These are phyloP conservation scores for Grosmannia penicillata DNA, from an alignment of 2,329 filamentous ascomycete species.

Conservation along the genomic window DNA sequence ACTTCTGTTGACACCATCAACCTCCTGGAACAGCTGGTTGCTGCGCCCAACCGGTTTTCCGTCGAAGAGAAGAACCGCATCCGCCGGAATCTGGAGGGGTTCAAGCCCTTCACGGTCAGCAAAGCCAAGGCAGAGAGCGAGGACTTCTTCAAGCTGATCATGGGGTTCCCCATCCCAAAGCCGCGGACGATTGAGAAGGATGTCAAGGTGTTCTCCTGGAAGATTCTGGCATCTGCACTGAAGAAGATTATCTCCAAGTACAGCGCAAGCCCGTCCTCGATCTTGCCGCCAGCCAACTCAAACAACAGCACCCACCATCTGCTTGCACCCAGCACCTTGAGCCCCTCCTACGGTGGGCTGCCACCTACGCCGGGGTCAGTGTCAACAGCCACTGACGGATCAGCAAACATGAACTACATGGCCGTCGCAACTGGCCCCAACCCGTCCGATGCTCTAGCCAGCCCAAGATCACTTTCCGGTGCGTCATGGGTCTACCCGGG, in stretches of 20 bases:
- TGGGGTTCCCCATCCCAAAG: slow-evolving; percentile 91
- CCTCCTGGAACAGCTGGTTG: slow-evolving; percentile 82
- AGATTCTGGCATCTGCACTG: slow-evolving; percentile 68
- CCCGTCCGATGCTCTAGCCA: slow-evolving; percentile 35
- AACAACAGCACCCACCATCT: slow-evolving; percentile 20
- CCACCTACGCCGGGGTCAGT: slow-evolving; percentile 29
- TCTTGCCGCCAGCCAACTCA: slow-evolving; percentile 15
- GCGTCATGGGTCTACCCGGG: slow-evolving; percentile 25
- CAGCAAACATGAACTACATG: slow-evolving; percentile 23
- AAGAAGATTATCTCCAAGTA: slow-evolving; percentile 99
- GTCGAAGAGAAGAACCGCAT: slow-evolving; percentile 99
- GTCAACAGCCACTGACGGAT: slow-evolving; percentile 20
- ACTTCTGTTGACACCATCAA: slow-evolving; percentile 96
- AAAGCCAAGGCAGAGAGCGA: slow-evolving; percentile 87
- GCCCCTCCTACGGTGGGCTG: slow-evolving; percentile 25
- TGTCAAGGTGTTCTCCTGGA: slow-evolving; percentile 97
- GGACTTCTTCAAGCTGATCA: slow-evolving; percentile 97
- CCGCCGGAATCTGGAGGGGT: slow-evolving; percentile 85
- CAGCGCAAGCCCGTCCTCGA: slow-evolving; percentile 32
- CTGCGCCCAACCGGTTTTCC: slow-evolving; percentile 60
- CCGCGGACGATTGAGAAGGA: slow-evolving; percentile 98
- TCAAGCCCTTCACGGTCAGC: slow-evolving; percentile 81
- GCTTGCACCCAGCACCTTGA: slow-evolving; percentile 22
- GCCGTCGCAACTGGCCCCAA: slow-evolving; percentile 19
- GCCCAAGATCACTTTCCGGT: slow-evolving; percentile 35